Conservation (phyloP, 1,284 basidiomycete genomes). For the Pulveroboletus sp. region DNA sequence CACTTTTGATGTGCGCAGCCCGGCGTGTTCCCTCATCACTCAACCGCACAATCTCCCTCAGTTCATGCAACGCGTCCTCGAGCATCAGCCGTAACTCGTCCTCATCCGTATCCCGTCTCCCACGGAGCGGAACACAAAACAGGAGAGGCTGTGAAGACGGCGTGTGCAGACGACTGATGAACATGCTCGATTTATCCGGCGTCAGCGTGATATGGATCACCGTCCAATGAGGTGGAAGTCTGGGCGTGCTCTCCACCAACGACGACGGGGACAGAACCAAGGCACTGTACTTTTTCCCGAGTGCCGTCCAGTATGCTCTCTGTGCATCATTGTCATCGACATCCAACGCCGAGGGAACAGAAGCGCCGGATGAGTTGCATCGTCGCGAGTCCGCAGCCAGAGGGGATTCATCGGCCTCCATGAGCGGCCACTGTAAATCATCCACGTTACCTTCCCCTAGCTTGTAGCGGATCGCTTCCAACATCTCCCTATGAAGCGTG, state of each 20-base stretch:
- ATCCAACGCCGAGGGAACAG: conserved; percentile 27
- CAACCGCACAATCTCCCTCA: conserved; percentile 75
- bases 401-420: conserved; percentile 46
- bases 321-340: conserved; percentile 39
- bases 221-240: conserved; percentile 81
- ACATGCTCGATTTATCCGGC: conserved; percentile 80
- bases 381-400: conserved; percentile 25
- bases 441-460: conserved; percentile 49
- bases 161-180: conserved; percentile 79
- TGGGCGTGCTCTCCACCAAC: conserved; percentile 28
- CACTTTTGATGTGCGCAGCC: conserved; percentile 69
- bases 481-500: conserved; percentile 78
- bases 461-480: conserved; percentile 71
- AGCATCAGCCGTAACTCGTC: conserved; percentile 75
- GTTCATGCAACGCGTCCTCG: conserved; percentile 71
- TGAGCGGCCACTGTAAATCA: conserved; percentile 69
- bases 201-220: conserved; percentile 84
- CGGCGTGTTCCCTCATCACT: conserved; percentile 79
- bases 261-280: conserved; percentile 23
- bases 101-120: conserved; percentile 73
- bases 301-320: conserved; percentile 40
- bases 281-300: conserved; percentile 38
- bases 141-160: conserved; percentile 63
- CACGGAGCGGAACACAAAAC: conserved; percentile 88
- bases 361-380: conserved; percentile 3